A percentile compares a stretch with the other conserved stretches of the same genome.
phyloP scores from a whole-genome alignment of 306 rosid species.

The Cucumis melo region DNA sequence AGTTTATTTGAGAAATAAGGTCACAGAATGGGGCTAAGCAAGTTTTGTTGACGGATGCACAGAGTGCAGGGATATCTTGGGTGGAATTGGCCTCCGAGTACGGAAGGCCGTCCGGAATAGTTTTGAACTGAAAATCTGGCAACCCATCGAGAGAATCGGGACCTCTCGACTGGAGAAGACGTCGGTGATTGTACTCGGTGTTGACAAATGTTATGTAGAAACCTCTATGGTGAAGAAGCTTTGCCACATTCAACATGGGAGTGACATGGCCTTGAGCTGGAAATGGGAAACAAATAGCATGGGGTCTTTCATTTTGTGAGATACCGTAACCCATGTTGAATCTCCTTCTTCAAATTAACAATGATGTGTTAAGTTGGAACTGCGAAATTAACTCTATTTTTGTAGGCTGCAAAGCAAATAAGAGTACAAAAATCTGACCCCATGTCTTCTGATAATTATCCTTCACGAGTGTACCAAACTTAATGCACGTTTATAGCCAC shows the following conservation, averaged over 20 bases:
- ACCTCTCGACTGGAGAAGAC: background rate
- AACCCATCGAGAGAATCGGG: background rate
- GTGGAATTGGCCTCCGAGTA: constrained; percentile 25
- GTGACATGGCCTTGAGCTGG: background rate
- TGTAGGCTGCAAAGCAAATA: too few relatives aligned
- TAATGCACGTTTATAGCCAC: too few relatives aligned
- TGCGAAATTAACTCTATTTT: too few relatives aligned
- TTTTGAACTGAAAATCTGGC: background rate
- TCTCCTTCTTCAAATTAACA: background rate
- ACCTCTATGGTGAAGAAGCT: background rate
- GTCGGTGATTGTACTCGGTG: background rate
- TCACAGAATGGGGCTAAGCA: constrained; percentile 26
- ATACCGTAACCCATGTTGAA: background rate
- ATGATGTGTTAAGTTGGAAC: background rate
- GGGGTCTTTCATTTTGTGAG: background rate
- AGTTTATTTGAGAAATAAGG: constrained; percentile 26
- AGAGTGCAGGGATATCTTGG: constrained; percentile 26
- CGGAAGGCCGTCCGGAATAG: constrained; percentile 36
- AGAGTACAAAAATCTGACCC: too few relatives aligned
- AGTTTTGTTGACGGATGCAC: constrained; percentile 14
- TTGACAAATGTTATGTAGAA: background rate
- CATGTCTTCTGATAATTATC: too few relatives aligned
- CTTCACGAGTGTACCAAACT: too few relatives aligned
- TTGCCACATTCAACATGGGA: background rate
- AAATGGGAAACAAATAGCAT: background rate